Base-by-base conservation (phyloP, 192 early-diverging fungal genomes). In the Coemansia sp. region DNA sequence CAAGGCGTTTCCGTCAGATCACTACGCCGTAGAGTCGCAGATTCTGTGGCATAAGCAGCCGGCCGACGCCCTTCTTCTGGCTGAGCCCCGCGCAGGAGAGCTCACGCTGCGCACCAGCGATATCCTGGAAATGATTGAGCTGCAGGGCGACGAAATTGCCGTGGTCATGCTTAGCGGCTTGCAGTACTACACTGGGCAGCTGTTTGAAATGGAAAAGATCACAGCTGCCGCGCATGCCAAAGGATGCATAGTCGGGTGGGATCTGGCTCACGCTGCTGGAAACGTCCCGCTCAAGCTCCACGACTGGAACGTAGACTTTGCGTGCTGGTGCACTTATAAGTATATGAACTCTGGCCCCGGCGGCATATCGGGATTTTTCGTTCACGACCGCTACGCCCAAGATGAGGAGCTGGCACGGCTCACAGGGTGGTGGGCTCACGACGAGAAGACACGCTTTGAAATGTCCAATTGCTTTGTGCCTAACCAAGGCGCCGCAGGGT, bases 301-400 rank as follows among this genome's bases (percentile, higher is more conserved):
- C 78, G 94, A 95, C 73, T 99, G 97, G 97, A 84, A 89, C 37
- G 94, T 95, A 11, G 97, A 99, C 73, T 98, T 98, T 90, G 97
- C 96, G 11, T 91, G 90, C 72, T 98, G 96, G 96, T 98, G 95
- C 86, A 92, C 95, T 5, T 99, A 99, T 89, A 99, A 99, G 77
- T 99, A 99, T 77, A 81, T 99, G 50, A 99, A 99, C 73, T 88
- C 94, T n/a, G 96, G 97, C 3, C 94, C 97, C 0, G 97, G 97
- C 42, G 92, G 92, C 41, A 96, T 99, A 64, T 94, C 88, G 16
- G 93, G 94, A 3, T 87, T 92, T 8, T 99, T 95, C 79, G 88
- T 99, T 7, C 94, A 99, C 63, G 87, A 92, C 72, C 89, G 88
- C 66, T 87, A 96, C 67, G 87, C 86, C n/a, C 73, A 80, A 37